phyloP scores from a whole-genome alignment of 805 yeast genomes.

The Nakazawaea holstii region DNA sequence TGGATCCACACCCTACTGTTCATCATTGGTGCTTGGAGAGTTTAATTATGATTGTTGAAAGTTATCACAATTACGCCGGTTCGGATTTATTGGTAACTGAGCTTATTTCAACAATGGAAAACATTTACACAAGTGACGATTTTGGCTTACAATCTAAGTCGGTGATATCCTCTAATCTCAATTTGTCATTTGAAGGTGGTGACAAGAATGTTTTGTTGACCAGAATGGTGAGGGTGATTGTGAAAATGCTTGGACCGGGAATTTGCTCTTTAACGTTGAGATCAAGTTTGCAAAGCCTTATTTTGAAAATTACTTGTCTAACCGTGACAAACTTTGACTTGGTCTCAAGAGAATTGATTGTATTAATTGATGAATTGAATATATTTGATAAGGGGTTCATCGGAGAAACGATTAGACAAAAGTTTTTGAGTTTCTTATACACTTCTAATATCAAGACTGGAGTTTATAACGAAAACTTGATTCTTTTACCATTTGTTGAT shows the following conservation, averaged over 20 bases:
- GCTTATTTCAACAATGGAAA: slow-evolving; percentile 21
- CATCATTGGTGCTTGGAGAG: slow-evolving; percentile 70
- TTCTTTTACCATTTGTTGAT: slow-evolving; percentile 19
- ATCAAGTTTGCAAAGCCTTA: slow-evolving; percentile 28
- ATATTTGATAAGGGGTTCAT: slow-evolving; percentile 39
- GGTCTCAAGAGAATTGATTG: slow-evolving; percentile 32
- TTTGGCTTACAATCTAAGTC: slow-evolving; percentile 43
- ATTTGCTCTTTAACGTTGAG: slow-evolving; percentile 24
- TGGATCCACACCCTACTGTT: slow-evolving; percentile 83
- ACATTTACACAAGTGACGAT: slow-evolving; percentile 37
- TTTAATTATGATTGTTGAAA: slow-evolving; percentile 48
- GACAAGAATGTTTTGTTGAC: slow-evolving; percentile 40
- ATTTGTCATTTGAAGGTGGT: slow-evolving; percentile 28
- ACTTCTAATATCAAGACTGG: slow-evolving; percentile 29
- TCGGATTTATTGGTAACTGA: slow-evolving; percentile 26
- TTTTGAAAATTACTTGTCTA: slow-evolving; percentile 31
- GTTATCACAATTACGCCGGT: slow-evolving; percentile 32
- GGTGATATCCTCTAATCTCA: slow-evolving; percentile 43
- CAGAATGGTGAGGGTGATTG: slow-evolving; percentile 36
- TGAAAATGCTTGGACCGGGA: slow-evolving; percentile 57
- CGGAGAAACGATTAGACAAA: slow-evolving; percentile 22
- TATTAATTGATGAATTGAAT: slow-evolving; percentile 38
- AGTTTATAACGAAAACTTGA: slow-evolving; percentile 18
- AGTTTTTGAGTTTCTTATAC: slow-evolving; percentile 25
- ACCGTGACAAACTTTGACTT: slow-evolving; percentile 27